These are phyloP conservation scores for Reticulomyxa filosa DNA, from an alignment of 78 protist genomes.

Conservation along the genomic window DNA sequence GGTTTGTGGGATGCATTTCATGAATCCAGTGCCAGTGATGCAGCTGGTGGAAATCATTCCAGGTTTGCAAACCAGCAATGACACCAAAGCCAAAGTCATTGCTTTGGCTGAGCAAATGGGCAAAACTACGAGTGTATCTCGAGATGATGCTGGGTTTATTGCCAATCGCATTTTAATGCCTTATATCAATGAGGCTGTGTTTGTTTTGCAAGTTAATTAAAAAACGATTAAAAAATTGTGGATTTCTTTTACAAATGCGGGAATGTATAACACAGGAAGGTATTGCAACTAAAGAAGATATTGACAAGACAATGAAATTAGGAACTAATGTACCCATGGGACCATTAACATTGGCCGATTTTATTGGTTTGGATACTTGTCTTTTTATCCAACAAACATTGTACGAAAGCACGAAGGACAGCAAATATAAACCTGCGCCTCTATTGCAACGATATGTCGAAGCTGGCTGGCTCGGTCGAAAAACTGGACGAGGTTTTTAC, in stretches of 20 bases:
- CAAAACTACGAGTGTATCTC: not conserved
- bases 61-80: not conserved
- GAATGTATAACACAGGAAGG: not conserved
- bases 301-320: not conserved
- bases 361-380: not conserved
- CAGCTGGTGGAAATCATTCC: not conserved
- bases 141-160: conserved; percentile 1
- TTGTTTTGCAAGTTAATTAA: conserved; percentile 5
- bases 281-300: not conserved
- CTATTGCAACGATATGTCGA: not conserved
- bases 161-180: conserved; percentile 3
- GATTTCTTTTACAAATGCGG: too few species aligned
- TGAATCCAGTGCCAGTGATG: conserved; percentile 7
- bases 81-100: not conserved
- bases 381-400: not conserved
- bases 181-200: conserved; percentile 11
- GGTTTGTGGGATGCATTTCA: conserved; percentile 8
- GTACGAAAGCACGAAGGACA: not conserved
- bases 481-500: not conserved
- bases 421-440: not conserved
- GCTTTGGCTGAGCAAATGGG: not conserved
- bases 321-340: conserved; percentile 8
- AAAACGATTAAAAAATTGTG: too few species aligned
- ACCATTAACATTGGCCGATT: not conserved
- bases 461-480: not conserved